Percentiles rank a stretch among this genome's conserved stretches.
Evolutionary conservation across 2,329 filamentous ascomycete genomes (phyloP).

Genomic region (Parafenestella ontariensis): DNA sequence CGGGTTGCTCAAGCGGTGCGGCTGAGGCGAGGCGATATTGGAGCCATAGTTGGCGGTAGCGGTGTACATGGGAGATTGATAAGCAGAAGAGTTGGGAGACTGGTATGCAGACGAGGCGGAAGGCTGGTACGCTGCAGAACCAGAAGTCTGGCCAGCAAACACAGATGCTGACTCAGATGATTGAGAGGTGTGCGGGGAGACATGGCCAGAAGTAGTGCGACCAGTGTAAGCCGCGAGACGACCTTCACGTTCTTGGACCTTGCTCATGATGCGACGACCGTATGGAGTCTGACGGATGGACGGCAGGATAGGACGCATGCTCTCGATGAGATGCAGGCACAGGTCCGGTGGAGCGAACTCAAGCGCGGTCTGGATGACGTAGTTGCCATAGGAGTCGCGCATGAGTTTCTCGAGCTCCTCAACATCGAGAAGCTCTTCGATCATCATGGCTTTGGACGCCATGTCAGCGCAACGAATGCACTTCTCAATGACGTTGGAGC

Average conservation of each 20-base stretch:
- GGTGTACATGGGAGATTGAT: constrained; percentile 45
- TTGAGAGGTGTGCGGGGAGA: constrained; percentile 39
- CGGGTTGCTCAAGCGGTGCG: constrained; percentile 48
- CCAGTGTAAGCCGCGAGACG: constrained; percentile 43
- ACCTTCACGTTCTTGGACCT: constrained; percentile 70
- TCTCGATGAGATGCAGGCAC: constrained; percentile 72
- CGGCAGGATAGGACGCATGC: constrained; percentile 83
- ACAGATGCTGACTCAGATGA: constrained; percentile 27
- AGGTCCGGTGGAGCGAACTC: constrained; percentile 46
- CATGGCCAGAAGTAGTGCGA: constrained; percentile 29
- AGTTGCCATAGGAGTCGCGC: constrained; percentile 94
- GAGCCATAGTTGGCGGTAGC: constrained; percentile 43
- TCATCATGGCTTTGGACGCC: constrained; percentile 78
- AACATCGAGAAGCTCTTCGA: constrained; percentile 78
- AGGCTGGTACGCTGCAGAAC: constrained; percentile 6
- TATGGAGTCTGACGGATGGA: constrained; percentile 90
- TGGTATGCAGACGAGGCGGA: constrained; percentile 28
- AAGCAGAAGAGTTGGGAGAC: constrained; percentile 32
- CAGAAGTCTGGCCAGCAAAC: constrained; percentile 26
- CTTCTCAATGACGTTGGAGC: constrained; percentile 98
- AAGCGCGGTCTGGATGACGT: constrained; percentile 91
- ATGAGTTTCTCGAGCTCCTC: constrained; percentile 87
- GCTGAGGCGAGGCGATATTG: constrained; percentile 45
- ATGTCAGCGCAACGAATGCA: constrained; percentile 79
- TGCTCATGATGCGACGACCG: constrained; percentile 89